Conservation (phyloP, 176 grass and related monocot species). For the Otatea glauca region DNA sequence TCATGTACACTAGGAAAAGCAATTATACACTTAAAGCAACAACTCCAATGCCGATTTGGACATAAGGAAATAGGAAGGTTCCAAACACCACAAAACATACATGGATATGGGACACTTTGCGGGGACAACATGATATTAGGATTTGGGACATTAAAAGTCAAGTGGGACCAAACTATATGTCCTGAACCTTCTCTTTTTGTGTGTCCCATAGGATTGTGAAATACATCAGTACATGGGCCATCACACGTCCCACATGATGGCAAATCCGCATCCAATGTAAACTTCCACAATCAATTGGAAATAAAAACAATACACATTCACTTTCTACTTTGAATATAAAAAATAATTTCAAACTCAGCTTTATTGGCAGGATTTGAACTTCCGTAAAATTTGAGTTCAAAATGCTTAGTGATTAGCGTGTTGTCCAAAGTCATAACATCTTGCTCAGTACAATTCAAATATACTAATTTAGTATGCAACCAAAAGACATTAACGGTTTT, state of each 20-base stretch:
- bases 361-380: neutral
- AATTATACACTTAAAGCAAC: neutral
- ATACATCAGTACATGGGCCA: conserved; percentile 4
- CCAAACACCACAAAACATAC: neutral
- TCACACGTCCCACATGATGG: conserved; percentile 10
- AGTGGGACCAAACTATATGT: neutral
- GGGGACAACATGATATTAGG: neutral
- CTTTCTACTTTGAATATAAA: conserved; percentile 3
- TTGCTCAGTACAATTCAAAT: neutral
- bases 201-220: neutral
- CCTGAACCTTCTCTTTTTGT: neutral
- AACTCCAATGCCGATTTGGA: neutral
- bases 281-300: conserved; percentile 1
- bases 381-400: neutral
- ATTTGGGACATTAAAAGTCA: neutral
- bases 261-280: neutral
- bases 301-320: neutral
- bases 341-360: neutral
- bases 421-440: neutral
- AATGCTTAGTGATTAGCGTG: neutral
- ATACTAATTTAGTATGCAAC: neutral
- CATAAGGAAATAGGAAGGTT: neutral
- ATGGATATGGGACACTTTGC: neutral
- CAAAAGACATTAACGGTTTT: neutral
- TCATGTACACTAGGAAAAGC: neutral